These are phyloP conservation scores for Penicillium crustosum DNA, from an alignment of 2,329 filamentous ascomycete species.

Conservation along the genomic window DNA sequence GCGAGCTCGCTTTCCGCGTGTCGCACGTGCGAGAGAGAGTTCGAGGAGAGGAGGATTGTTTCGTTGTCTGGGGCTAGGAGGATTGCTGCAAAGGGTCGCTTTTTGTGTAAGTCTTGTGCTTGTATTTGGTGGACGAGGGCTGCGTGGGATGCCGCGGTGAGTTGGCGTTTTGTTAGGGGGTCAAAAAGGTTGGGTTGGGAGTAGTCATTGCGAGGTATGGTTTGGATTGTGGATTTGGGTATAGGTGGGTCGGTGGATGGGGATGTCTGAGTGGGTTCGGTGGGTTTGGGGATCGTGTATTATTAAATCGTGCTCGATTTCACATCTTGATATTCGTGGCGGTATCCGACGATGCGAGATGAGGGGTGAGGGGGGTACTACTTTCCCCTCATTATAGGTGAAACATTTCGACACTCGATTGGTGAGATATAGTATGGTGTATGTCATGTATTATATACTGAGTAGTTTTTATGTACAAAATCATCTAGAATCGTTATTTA, in stretches of 20 bases:
- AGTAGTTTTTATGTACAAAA: constrained; percentile 8
- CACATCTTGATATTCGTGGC: constrained; percentile 6
- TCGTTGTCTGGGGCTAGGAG: constrained; percentile 53
- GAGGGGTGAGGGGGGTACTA: constrained; percentile 7
- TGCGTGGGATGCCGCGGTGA: constrained; percentile 40
- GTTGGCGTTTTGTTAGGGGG: constrained; percentile 40
- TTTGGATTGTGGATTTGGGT: neutral
- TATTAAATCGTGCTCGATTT: neutral
- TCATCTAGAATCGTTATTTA: constrained; percentile 6
- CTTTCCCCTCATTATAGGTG: constrained; percentile 7
- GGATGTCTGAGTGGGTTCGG: neutral
- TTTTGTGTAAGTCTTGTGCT: constrained; percentile 45
- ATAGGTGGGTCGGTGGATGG: neutral
- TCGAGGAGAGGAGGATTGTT: constrained; percentile 51
- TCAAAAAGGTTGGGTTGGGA: neutral
- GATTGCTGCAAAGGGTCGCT: constrained; percentile 52
- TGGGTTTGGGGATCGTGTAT: neutral
- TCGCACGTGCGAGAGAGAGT: constrained; percentile 54
- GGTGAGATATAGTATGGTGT: neutral
- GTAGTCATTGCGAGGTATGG: neutral
- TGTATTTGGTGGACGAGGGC: constrained; percentile 47
- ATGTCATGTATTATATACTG: constrained; percentile 6
- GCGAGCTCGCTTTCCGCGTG: constrained; percentile 55
- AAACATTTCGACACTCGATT: neutral
- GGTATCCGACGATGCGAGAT: constrained; percentile 15